Percentiles rank a stretch among this genome's conserved stretches.
phyloP scores from a whole-genome alignment of 208 protist species.

The Leishmania aethiopica region DNA sequence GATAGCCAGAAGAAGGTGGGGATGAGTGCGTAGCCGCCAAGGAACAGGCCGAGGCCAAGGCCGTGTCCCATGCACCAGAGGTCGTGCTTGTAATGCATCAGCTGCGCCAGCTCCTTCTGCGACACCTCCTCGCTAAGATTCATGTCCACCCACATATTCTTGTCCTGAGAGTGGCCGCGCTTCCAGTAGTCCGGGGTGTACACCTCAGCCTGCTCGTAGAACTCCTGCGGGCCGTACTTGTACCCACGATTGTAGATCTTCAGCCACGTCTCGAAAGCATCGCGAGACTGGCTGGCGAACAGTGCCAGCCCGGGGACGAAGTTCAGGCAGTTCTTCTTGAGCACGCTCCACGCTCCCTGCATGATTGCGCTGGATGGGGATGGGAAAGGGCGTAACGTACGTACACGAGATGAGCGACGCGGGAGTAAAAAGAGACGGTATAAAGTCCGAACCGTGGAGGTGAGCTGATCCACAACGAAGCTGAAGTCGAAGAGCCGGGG shows the following conservation, averaged over 20 bases:
- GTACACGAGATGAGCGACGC: background rate
- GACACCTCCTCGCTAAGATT: conserved; percentile 85
- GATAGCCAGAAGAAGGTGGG: conserved; percentile 84
- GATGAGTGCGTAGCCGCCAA: conserved; percentile 84
- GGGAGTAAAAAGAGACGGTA: background rate
- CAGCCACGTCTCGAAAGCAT: conserved; percentile 71
- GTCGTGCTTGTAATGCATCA: conserved; percentile 87
- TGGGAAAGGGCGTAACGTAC: background rate
- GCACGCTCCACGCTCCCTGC: conserved; percentile 79
- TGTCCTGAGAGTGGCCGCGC: conserved; percentile 80
- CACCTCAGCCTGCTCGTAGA: conserved; percentile 77
- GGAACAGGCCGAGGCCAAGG: conserved; percentile 42
- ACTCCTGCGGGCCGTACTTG: conserved; percentile 70
- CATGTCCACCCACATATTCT: conserved; percentile 94
- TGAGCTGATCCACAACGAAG: background rate
- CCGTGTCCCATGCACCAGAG: conserved; percentile 84
- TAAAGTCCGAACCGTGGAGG: background rate
- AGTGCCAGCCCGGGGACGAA: conserved; percentile 60
- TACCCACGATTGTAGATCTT: conserved; percentile 87
- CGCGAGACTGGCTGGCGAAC: conserved; percentile 61
- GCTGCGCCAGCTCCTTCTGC: conserved; percentile 80
- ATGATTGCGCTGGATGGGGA: conserved; percentile 30
- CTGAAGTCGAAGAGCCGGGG: conserved; percentile 2
- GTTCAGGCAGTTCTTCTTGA: conserved; percentile 86
- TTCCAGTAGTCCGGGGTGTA: conserved; percentile 90